These are phyloP conservation scores for Stromatinia cepivora DNA, from an alignment of 2,329 filamentous ascomycete genomes.

Conservation along the genomic window DNA sequence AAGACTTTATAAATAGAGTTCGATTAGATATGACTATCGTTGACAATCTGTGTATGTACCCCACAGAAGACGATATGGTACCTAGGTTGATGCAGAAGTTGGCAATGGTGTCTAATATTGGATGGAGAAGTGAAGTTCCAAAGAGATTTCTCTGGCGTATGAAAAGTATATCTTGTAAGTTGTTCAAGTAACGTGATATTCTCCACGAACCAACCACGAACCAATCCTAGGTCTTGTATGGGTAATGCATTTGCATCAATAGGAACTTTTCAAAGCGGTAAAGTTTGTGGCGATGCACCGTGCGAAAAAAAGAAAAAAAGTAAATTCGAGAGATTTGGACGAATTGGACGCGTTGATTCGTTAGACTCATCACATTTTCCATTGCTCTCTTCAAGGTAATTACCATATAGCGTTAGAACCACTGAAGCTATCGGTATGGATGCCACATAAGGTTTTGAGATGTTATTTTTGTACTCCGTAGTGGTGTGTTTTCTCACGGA, in stretches of 20 bases:
- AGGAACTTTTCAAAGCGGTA: not conserved
- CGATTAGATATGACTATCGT: not conserved
- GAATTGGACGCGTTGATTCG: constrained; percentile 18
- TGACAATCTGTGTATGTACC: not conserved
- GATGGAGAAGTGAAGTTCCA: not conserved
- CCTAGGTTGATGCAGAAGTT: not conserved
- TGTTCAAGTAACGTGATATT: not conserved
- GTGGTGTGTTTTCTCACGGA: not conserved
- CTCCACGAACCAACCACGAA: not conserved
- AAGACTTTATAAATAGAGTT: not conserved
- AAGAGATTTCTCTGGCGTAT: not conserved
- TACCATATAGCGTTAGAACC: not conserved
- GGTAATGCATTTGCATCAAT: not conserved
- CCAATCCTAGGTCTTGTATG: not conserved
- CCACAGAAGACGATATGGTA: not conserved
- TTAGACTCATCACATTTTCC: not conserved
- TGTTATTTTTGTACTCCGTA: not conserved
- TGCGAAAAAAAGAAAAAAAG: not conserved
- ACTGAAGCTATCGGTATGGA: not conserved
- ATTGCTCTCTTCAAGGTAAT: not conserved
- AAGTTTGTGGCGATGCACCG: not conserved
- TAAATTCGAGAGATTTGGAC: not conserved
- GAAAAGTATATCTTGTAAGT: no score
- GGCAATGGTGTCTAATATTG: not conserved
- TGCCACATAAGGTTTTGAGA: not conserved